Percentiles rank a stretch among this genome's conserved stretches.
phyloP scores from a whole-genome alignment of 306 rosid species.

The Pyrus bretschneideri region DNA sequence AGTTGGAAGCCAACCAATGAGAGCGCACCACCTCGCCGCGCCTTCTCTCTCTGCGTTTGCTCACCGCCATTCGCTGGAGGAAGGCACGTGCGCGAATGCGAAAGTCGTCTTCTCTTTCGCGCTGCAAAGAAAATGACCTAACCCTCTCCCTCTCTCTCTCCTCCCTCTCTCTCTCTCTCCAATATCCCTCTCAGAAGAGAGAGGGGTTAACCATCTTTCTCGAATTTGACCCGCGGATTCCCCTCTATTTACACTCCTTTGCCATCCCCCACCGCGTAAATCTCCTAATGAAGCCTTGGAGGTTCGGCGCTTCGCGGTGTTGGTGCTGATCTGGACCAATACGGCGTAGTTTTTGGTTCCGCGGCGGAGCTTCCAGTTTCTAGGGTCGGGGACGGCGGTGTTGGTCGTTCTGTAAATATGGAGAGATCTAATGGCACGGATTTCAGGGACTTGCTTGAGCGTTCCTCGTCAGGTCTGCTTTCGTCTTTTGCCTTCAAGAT shows the following conservation, averaged over 20 bases:
- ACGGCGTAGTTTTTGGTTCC: not conserved
- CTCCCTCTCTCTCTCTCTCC: too few species aligned
- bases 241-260: not conserved
- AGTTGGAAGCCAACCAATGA: not conserved
- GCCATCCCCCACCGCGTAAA: not conserved
- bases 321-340: not conserved
- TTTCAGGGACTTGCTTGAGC: constrained; percentile 5
- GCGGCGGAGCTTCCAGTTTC: not conserved
- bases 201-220: not conserved
- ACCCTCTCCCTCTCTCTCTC: not conserved
- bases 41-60: not conserved
- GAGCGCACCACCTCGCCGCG: not conserved
- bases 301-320: not conserved
- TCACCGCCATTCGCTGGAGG: not conserved
- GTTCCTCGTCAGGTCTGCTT: constrained; percentile 21
- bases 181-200: not conserved
- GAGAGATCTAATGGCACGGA: constrained; percentile 26
- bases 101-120: not conserved
- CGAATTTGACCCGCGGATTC: not conserved
- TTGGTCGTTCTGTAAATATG: constrained; percentile 8
- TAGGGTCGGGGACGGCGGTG: not conserved
- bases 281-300: not conserved
- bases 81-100: not conserved
- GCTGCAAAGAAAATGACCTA: constrained; percentile 2
- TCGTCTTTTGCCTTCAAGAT: not conserved